phyloP scores from a whole-genome alignment of 768 basidiomycete genomes.

The Lyophyllum semitale region DNA sequence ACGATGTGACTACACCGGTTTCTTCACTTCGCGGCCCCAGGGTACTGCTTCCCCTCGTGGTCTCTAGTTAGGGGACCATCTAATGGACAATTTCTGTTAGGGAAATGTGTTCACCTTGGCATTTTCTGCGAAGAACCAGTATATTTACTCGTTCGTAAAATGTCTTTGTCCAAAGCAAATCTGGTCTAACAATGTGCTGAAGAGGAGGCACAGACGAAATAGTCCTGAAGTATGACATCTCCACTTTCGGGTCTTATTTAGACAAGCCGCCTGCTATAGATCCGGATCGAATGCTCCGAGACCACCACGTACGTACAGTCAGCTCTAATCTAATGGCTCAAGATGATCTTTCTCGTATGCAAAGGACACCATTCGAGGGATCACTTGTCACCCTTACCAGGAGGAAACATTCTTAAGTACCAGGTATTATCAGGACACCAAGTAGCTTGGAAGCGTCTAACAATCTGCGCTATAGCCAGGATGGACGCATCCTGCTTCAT shows the following conservation, averaged over 20 bases:
- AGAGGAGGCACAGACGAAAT: constrained; percentile 59
- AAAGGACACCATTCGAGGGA: constrained; percentile 65
- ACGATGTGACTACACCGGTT: constrained; percentile 46
- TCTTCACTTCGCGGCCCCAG: constrained; percentile 47
- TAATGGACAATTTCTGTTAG: constrained; percentile 33
- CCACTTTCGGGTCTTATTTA: constrained; percentile 31
- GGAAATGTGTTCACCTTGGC: constrained; percentile 70
- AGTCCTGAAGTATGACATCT: constrained; percentile 56
- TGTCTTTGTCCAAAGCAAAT: constrained; percentile 5
- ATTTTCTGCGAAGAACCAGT: constrained; percentile 59
- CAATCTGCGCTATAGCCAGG: constrained; percentile 51
- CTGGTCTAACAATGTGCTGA: background rate
- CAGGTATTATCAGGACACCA: constrained; percentile 43
- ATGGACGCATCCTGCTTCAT: constrained; percentile 65
- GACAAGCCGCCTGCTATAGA: constrained; percentile 7
- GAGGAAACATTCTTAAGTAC: constrained; percentile 72
- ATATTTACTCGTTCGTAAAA: constrained; percentile 14
- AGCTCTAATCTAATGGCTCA: background rate
- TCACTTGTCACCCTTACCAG: constrained; percentile 65
- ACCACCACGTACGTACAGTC: constrained; percentile 26
- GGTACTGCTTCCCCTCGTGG: constrained; percentile 26
- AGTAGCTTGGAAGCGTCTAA: constrained; percentile 1
- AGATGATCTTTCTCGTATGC: background rate
- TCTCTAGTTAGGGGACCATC: too few species aligned
- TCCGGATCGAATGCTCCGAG: constrained; percentile 27